Percentiles rank a stretch among this genome's conserved stretches.
Conservation (phyloP, 192 early-diverging fungal species). For the Geranomyces michiganensis region DNA sequence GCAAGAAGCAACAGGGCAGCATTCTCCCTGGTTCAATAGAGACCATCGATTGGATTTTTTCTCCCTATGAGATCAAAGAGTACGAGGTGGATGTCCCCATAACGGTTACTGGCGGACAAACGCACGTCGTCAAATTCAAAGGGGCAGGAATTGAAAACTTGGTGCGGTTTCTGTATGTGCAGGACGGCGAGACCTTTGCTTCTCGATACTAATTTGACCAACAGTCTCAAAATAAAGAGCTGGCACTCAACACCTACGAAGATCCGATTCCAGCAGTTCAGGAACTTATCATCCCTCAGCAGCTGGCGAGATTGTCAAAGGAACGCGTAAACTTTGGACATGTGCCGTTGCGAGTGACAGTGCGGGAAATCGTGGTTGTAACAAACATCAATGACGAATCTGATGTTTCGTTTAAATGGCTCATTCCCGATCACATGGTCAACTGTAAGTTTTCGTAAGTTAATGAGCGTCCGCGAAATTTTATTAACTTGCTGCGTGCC, state of each 20-base stretch:
- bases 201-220: too few species aligned
- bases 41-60: constrained; percentile 55
- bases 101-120: constrained; percentile 48
- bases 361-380: constrained; percentile 49
- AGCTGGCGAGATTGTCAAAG: constrained; percentile 44
- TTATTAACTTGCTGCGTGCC: not conserved
- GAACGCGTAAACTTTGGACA: constrained; percentile 59
- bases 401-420: constrained; percentile 52
- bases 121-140: constrained; percentile 50
- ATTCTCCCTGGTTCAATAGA: constrained; percentile 45
- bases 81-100: constrained; percentile 58
- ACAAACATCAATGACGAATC: constrained; percentile 35
- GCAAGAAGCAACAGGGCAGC: constrained; percentile 36
- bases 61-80: constrained; percentile 51
- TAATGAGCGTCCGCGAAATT: not conserved
- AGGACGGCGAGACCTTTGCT: too few species aligned
- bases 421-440: constrained; percentile 26
- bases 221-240: not conserved
- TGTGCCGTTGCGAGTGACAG: constrained; percentile 44
- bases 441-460: constrained; percentile 16
- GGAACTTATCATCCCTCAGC: constrained; percentile 38
- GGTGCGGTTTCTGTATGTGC: not conserved
- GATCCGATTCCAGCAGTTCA: constrained; percentile 49
- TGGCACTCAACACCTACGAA: constrained; percentile 13
- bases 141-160: constrained; percentile 43